Conservation (phyloP, 495 filamentous ascomycete genomes). For the Talaromyces wortmannii region DNA sequence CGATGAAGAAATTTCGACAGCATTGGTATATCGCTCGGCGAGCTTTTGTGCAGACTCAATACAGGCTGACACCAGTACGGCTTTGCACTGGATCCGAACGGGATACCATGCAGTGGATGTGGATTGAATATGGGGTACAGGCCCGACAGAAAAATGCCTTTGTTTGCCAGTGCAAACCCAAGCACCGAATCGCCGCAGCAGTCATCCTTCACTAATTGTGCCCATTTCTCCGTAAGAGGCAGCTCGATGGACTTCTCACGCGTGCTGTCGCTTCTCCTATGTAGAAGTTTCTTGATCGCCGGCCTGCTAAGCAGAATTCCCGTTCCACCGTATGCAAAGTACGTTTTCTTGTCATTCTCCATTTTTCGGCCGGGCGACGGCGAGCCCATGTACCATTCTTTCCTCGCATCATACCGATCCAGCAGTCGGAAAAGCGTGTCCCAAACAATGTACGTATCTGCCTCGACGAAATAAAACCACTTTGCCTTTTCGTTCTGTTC, state of each 20-base stretch:
- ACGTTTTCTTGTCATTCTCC: conserved; percentile 27
- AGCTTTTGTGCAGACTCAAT: conserved; percentile 44
- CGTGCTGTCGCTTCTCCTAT: conserved; percentile 7
- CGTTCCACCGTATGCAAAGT: conserved; percentile 48
- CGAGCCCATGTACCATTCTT: conserved; percentile 47
- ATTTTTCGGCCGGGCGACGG: conserved; percentile 25
- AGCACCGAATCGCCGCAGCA: conserved; percentile 51
- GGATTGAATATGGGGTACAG: conserved; percentile 49
- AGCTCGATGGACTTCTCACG: conserved; percentile 2
- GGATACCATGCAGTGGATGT: conserved; percentile 27
- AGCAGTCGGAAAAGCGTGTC: conserved; percentile 52
- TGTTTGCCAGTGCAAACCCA: conserved; percentile 36
- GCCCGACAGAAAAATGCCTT: conserved; percentile 36
- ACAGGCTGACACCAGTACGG: conserved; percentile 45
- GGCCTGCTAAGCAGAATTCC: conserved; percentile 46
- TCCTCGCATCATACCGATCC: conserved; percentile 36
- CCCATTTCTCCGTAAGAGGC: conserved; percentile 23
- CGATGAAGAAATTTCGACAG: conserved; percentile 17
- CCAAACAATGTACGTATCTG: conserved; percentile 60
- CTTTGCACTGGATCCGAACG: conserved; percentile 16
- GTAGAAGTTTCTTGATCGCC: conserved; percentile 30
- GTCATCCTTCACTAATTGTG: conserved; percentile 26
- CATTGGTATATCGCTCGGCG: conserved; percentile 15
- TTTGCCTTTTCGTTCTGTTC: conserved; percentile 41
- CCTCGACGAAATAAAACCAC: conserved; percentile 60